Percentiles rank a stretch among this genome's conserved stretches.
Conservation (phyloP, 495 filamentous ascomycete genomes). For the Penicillium pancosmium region DNA sequence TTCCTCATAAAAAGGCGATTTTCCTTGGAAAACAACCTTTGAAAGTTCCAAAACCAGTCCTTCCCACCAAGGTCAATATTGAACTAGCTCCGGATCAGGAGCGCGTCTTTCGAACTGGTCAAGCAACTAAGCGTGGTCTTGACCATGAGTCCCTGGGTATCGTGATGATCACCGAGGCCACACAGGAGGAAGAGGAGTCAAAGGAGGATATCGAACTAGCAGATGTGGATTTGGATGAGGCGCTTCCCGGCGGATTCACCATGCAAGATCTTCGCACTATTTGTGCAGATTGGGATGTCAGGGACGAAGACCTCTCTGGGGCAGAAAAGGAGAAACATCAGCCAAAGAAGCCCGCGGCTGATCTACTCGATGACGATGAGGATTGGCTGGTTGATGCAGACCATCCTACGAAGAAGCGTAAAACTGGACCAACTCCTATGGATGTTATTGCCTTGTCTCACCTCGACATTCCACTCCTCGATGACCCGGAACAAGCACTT, state of each 20-base stretch:
- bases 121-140: constrained; percentile 54
- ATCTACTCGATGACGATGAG: constrained; percentile 51
- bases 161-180: constrained; percentile 55
- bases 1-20: constrained; percentile 72
- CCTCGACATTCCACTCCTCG: constrained; percentile 54
- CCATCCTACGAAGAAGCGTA: constrained; percentile 53
- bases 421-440: constrained; percentile 40
- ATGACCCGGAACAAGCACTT: constrained; percentile 64
- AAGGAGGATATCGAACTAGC: constrained; percentile 60
- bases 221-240: constrained; percentile 55
- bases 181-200: constrained; percentile 57
- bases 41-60: constrained; percentile 76
- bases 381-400: constrained; percentile 52
- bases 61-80: constrained; percentile 83
- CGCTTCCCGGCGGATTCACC: constrained; percentile 62
- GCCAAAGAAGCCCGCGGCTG: constrained; percentile 12
- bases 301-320: constrained; percentile 42
- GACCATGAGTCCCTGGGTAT: constrained; percentile 61
- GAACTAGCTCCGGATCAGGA: constrained; percentile 83
- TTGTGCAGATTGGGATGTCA: constrained; percentile 80
- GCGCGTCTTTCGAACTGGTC: constrained; percentile 71
- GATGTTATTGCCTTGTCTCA: constrained; percentile 49
- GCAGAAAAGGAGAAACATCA: constrained; percentile 33
- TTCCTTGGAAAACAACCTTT: constrained; percentile 69
- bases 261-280: constrained; percentile 75